Evolutionary conservation across 2,329 filamentous ascomycete genomes (phyloP), one percentile per base, ranked within the genome.

Genomic region (Apiospora arundinis): DNA sequence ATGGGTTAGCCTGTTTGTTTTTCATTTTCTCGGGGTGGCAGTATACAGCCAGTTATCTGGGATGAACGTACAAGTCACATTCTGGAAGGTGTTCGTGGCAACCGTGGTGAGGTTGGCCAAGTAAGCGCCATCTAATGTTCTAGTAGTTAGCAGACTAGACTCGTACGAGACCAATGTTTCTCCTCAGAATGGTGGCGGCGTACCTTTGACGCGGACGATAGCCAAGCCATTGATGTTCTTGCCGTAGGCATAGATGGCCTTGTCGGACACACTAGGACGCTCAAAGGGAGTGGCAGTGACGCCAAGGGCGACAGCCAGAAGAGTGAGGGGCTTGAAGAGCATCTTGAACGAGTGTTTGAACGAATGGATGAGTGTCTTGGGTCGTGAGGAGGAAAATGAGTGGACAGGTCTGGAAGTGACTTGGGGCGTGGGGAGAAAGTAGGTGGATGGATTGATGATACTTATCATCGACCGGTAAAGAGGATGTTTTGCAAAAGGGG

Each of bases 61-160:
- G 42, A 21, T 4, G 14, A 25, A 67, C 65, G n/a, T 67, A 67
- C 65, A 67, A 25, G 65, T 67, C 14, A 67, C 65, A 5, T 46
- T 60, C 6, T 37, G 52, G 6, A 60, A 6, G n/a, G 23, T 1
- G 16, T 21, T 16, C 40, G 12, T 3, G 37, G n/a, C 0, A 28
- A 6, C 9, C 32, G 23, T 4, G 12, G 44, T 12, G 23, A 16
- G 11, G 14, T 46, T 28, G 18, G 4, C 23, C n/a, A 67, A 18
- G 42, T 46, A 44, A 23, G 44, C 40, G 12, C 2, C 8, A 18
- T 46, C 65, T 67, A 28, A 32, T 1, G 28, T 25, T 25, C 5
- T 9, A n/a, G 2, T 45, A 21, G 37, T 18, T 45, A 25, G 44
- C 6, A 45, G 37, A 16, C 14, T 44, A 2, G 3, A 8, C 8